Base-by-base conservation (phyloP, 2,329 filamentous ascomycete genomes). In the Triangularia setosa region DNA sequence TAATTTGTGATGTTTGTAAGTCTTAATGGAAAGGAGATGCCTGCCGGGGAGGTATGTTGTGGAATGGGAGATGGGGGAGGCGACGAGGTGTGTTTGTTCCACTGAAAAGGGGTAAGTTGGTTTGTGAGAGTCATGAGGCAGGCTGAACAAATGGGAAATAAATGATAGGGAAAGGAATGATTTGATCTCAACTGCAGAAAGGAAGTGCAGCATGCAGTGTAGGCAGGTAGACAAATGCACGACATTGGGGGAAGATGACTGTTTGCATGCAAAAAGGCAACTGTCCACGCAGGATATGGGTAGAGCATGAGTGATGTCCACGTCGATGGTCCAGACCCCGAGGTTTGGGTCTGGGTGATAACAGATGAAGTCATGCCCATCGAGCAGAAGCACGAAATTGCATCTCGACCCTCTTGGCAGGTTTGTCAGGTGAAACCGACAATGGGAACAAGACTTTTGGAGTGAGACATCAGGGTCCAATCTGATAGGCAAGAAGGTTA, bases 401-500 rank as follows among this genome's bases (percentile, higher is more conserved):
- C n/a, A 48, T 48, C 40, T 48, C 40, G 40, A 48, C 40, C 21
- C 8, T 5, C 40, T 48, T 48, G 40, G 40, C 40, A 7, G n/a
- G 40, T 48, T 48, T 48, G 40, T 48, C 40, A 48, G 40, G 40
- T 48, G 40, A 48, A 48, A 48, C 40, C 40, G 40, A 48, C 40
- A 48, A 48, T 48, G 18, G 40, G 40, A 48, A 21, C 40, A 48
- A 48, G 40, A 44, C 9, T 24, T 30, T 59, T 9, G 28, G 18
- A 14, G 57, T 59, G 57, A 59, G 57, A 59, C 57, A 59, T 59
- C 21, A 59, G 57, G 57, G 57, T 44, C 57, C 30, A 23, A 58
- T 33, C 9, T 35, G 11, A 35, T n/a, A 24, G 28, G 28, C 5
- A 44, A 44, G 57, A 25, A 44, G 33, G 56, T 58, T 30, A 40